These are phyloP conservation scores for Beauveria pseudobassiana DNA, from an alignment of 2,329 filamentous ascomycete genomes.

Conservation along the genomic window DNA sequence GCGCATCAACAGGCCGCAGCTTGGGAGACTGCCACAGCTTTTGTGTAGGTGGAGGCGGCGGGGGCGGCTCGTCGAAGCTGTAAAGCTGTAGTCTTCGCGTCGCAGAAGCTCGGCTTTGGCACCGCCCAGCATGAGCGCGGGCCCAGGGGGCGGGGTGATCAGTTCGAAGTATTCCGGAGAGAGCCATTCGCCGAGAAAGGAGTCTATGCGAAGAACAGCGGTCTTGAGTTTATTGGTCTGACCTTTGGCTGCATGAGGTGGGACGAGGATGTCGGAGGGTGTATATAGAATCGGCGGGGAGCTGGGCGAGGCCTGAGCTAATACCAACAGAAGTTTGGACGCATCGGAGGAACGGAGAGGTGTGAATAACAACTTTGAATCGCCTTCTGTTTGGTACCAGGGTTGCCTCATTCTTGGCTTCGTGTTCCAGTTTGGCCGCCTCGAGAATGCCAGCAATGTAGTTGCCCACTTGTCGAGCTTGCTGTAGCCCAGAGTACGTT, in stretches of 20 bases:
- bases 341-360: constrained; percentile 89
- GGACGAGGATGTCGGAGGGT: constrained; percentile 27
- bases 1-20: constrained; percentile 11
- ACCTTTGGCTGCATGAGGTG: constrained; percentile 21
- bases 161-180: constrained; percentile 88
- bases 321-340: constrained; percentile 88
- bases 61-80: constrained; percentile 17
- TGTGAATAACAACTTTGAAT: constrained; percentile 80
- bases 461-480: constrained; percentile 72
- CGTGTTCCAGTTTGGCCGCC: constrained; percentile 41
- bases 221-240: constrained; percentile 38
- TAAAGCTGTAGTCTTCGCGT: constrained; percentile 59
- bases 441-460: constrained; percentile 70
- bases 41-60: constrained; percentile 15
- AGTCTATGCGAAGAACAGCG: constrained; percentile 70
- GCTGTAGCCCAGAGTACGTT: constrained; percentile 89
- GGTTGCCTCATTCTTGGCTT: constrained; percentile 20
- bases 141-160: constrained; percentile 82
- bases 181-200: constrained; percentile 93
- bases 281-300: constrained; percentile 25
- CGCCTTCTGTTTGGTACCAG: constrained; percentile 41
- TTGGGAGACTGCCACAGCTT: constrained; percentile 6
- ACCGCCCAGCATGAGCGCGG: constrained; percentile 76
- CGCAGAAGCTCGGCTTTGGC: constrained; percentile 83
- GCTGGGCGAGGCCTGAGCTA: constrained; percentile 71